phyloP scores from a whole-genome alignment of 805 yeast species.

The Candida qinlingensis region DNA sequence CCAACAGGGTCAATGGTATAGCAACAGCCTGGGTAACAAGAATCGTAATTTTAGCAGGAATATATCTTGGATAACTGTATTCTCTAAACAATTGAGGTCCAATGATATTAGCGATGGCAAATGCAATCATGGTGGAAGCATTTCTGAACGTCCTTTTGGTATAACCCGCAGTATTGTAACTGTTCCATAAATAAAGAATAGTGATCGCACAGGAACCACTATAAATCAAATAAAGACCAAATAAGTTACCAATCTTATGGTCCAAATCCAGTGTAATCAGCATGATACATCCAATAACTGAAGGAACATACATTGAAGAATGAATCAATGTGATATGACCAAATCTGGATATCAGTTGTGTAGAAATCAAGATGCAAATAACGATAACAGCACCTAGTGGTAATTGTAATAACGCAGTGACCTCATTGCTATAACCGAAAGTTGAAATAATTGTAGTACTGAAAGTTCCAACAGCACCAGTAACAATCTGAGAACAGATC shows the following conservation, averaged over 20 bases:
- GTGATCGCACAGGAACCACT: conserved; percentile 52
- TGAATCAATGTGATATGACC: conserved; percentile 31
- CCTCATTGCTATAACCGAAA: conserved; percentile 21
- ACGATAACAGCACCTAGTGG: conserved; percentile 48
- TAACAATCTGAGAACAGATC: conserved; percentile 38
- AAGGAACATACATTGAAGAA: conserved; percentile 37
- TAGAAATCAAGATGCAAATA: conserved; percentile 33
- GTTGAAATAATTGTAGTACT: conserved; percentile 14
- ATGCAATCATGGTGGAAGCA: conserved; percentile 47
- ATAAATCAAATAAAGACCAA: conserved; percentile 43
- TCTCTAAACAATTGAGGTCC: conserved; percentile 59
- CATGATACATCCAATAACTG: conserved; percentile 45
- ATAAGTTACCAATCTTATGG: conserved; percentile 38
- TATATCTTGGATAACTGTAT: conserved; percentile 43
- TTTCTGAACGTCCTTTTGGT: conserved; percentile 49
- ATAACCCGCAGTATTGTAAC: conserved; percentile 54
- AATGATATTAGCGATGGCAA: conserved; percentile 48
- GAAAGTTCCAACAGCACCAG: conserved; percentile 35
- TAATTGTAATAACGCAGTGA: conserved; percentile 43
- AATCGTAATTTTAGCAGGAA: conserved; percentile 52
- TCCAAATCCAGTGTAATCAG: conserved; percentile 32
- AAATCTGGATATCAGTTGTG: conserved; percentile 32
- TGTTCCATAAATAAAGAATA: conserved; percentile 51
- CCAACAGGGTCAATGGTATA: conserved; percentile 34
- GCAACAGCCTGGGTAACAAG: conserved; percentile 45